Evolutionary conservation across 768 basidiomycete genomes (phyloP), one percentile per base, ranked within the genome.

Genomic region (Calocybe indica): DNA sequence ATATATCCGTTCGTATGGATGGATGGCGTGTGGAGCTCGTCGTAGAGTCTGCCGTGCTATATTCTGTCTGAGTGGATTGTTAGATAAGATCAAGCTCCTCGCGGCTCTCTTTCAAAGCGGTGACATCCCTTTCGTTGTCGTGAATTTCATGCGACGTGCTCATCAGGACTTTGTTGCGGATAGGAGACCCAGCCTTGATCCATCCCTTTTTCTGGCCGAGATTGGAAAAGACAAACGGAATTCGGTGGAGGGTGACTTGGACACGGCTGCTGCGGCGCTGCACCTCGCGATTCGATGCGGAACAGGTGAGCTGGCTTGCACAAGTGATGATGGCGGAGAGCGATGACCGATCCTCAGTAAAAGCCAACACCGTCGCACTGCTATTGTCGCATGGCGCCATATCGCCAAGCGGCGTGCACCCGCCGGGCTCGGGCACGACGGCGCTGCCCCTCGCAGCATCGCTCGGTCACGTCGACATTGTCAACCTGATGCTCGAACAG

Each of bases 271-370:
- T 5, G 83, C 86, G 2, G 85, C 86, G 0, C 67, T 92, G 6
- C 88, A 92, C 62, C 77, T 92, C 2, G 88, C 87, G 8, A 80
- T 92, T n/a, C 78, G 86, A 37, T 91, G 89, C 61, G 88, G 79
- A 49, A 82, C 83, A 7, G 75, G 86, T 87, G 55, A 15, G 80
- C 67, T n/a, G 6, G 10, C 29, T 32, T 29, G 1, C 13, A 44
- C 11, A 37, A 37, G 41, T 6, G 10, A 5, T 32, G 35, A 12
- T n/a, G 40, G 7, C 8, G 28, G 11, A 15, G 31, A 10, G n/a
- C 32, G 11, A n/a, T 32, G 22, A 48, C 37, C 29, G 35, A 45
- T 40, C 41, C 42, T 52, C 37, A 14, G 53, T 51, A n/a, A 6
- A 49, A 87, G 85, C 65, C 37, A 78, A 84, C 40, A 92, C 88